Base-by-base conservation (phyloP, 1,139 yeast species). In the Blastobotrys illinoisensis region DNA sequence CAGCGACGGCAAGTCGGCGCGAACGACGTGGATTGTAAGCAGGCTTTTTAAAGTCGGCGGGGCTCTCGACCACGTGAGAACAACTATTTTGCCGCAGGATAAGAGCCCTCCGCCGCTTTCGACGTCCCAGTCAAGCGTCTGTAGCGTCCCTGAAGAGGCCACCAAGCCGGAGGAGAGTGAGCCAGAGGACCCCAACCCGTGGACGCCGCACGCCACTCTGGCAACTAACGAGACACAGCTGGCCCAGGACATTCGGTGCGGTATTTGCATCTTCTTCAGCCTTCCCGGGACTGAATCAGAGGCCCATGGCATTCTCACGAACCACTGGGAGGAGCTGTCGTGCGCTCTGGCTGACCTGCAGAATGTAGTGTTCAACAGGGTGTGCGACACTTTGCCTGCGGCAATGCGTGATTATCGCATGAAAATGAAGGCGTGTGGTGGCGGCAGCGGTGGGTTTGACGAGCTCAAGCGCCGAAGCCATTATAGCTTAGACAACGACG, bases 271-370 rank as follows among this genome's bases (percentile, higher is more conserved):
- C 11, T 57, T 58, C 43, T 56, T 65, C 50, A 57, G 54, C 26
- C 49, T 61, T 0, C 56, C 61, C 13, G 40, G 40, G 16, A 50
- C 59, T 5, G 62, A 60, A 28, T 53, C 60, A 4, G 62, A 59
- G 21, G 50, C 59, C 13, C 59, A 60, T n/a, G 60, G 60, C 23
- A 46, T 56, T 1, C 53, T 65, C n/a, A 58, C 62, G 2, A 58
- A 56, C 46, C 66, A 66, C 54, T 66, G 69, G 69, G 62, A 60
- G 20, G 67, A 65, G 52, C 58, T 66, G 5, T 55, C 62, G 5
- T 51, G 55, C 21, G 67, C 67, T 3, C 48, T 64, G 48, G 50
- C 60, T 5, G 67, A 64, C 40, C 57, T 66, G 16, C 67, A 65
- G 51, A 26, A 48, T 9, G 48, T 53, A 1, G 54, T 65, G 11